Base-by-base conservation (phyloP, 805 yeast genomes). In the Candida easanensis region DNA sequence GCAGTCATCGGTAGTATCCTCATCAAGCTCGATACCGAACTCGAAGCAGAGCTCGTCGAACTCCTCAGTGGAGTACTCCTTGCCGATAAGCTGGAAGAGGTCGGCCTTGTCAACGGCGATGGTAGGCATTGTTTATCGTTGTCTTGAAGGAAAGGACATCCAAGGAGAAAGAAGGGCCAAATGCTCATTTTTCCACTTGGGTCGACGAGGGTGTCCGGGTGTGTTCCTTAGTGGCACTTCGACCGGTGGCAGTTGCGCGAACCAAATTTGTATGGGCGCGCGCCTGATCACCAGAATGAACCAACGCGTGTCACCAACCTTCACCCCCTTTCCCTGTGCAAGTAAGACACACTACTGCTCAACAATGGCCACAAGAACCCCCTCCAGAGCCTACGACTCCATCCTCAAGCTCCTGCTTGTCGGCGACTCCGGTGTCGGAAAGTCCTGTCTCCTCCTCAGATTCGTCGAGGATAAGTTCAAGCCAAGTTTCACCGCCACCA, bases 11-110 rank as follows among this genome's bases (percentile, higher is more conserved):
- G 95, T 86, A 62, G 96, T 88, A 65, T 95, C 98, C 70, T 95
- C 99, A 65, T 93, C 99, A 49, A 93, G 77, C 71, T 93, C 99
- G 54, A 93, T 82, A 58, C 99, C 99, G 57, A 90, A 93, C 61
- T 91, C 95, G 72, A 93, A 93, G 71, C 98, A 93, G 55, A 93
- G 79, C 68, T 90, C 97, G 63, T 93, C 99, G 57, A 93, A 90
- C 62, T 91, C 99, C 57, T 88, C 80, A 53, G 93, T 85, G 57
- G 96, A 77, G 62, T 80, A 81, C 39, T 66, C 61, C 49, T 71
- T 71, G 31, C 84, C 98, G 50, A 93, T 73, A 34, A 88, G 79
- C 60, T 82, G 79, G 72, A 79, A 93, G 51, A 93, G 78, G 64
- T 93, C 98, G 62, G 83, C 86, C 64, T 95, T 90, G 66, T 93